Percentiles rank a stretch among this genome's conserved stretches.
These are phyloP conservation scores for Macaranga tanarius DNA, from an alignment of 441 rosid species.

Conservation along the genomic window DNA sequence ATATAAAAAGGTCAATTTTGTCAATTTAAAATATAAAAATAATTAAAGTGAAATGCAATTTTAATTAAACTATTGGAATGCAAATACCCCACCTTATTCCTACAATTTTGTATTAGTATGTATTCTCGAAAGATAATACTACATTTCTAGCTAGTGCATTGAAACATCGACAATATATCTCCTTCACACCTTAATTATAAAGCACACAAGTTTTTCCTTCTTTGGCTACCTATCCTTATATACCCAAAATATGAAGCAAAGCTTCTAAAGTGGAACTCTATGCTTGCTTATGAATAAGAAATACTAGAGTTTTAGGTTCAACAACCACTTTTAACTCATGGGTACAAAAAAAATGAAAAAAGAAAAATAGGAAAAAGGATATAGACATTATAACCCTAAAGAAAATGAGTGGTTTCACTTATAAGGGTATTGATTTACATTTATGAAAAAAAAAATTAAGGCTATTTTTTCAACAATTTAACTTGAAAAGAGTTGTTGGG, in stretches of 20 bases:
- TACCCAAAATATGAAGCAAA: neutral
- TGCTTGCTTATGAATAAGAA: conserved; percentile 4
- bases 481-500: neutral
- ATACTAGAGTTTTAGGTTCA: conserved; percentile 19
- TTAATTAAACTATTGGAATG: too few species aligned
- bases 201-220: neutral
- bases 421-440: neutral
- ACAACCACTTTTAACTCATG: conserved; percentile 16
- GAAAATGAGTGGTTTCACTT: conserved; percentile 1
- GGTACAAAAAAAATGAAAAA: neutral
- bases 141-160: neutral
- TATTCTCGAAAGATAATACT: neutral
- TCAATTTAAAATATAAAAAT: too few species aligned
- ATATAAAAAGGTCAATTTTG: too few species aligned
- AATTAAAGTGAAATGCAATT: too few species aligned
- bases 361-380: neutral
- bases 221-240: neutral
- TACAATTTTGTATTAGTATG: neutral
- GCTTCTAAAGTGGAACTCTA: conserved; percentile 7
- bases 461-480: neutral
- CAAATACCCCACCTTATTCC: neutral
- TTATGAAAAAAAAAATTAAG: neutral
- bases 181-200: conserved; percentile 2
- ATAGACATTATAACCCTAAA: neutral
- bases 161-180: neutral